Evolutionary conservation across 2,329 filamentous ascomycete genomes (phyloP).

Genomic region (Aureobasidium sp.): DNA sequence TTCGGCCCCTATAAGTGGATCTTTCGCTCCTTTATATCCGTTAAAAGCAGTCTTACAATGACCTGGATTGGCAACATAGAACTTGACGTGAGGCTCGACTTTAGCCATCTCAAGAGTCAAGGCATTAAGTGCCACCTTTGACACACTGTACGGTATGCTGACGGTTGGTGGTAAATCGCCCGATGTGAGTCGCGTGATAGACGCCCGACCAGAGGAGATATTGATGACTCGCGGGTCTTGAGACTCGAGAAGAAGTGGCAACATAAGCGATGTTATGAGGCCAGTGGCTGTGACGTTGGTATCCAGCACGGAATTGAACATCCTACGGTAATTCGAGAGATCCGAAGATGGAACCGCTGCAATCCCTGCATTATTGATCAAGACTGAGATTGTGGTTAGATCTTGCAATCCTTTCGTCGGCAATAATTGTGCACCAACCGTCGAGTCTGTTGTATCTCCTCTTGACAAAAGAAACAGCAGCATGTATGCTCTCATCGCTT

Average conservation of each 20-base stretch:
- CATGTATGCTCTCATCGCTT: too few species aligned
- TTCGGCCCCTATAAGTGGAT: conserved; percentile 22
- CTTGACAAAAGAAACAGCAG: too few species aligned
- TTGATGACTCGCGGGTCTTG: conserved; percentile 29
- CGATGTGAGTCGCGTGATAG: conserved; percentile 21
- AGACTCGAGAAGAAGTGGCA: conserved; percentile 26
- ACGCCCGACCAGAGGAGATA: conserved; percentile 29
- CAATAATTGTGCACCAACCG: too few species aligned
- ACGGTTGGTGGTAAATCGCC: conserved; percentile 27
- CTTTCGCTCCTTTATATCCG: conserved; percentile 22
- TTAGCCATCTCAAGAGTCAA: conserved; percentile 24
- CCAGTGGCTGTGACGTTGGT: conserved; percentile 42
- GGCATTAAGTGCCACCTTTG: conserved; percentile 23
- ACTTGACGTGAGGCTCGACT: conserved; percentile 18
- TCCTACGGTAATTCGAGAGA: conserved; percentile 28
- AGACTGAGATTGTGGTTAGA: too few species aligned
- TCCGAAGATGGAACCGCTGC: not conserved
- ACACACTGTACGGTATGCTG: conserved; percentile 23
- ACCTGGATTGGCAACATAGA: conserved; percentile 22
- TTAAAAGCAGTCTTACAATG: conserved; percentile 25
- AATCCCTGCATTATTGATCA: too few species aligned
- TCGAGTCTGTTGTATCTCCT: too few species aligned
- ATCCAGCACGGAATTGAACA: conserved; percentile 31
- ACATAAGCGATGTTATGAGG: conserved; percentile 28
- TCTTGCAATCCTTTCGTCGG: too few species aligned